phyloP scores from a whole-genome alignment of 352 stramenopile species.

The Phytophthora chlamydospora region DNA sequence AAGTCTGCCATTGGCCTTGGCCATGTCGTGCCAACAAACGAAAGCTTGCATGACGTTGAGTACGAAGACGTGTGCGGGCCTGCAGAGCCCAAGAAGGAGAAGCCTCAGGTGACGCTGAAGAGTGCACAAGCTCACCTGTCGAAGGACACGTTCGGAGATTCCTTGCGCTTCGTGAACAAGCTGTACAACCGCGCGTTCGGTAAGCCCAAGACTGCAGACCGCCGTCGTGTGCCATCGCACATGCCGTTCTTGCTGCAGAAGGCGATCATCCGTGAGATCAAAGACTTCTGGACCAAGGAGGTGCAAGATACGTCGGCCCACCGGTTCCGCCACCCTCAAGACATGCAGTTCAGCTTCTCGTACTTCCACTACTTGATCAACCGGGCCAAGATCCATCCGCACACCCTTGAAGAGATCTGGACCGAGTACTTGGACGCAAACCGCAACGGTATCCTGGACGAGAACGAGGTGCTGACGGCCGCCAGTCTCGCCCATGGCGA shows the following conservation, averaged over 20 bases:
- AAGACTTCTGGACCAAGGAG: constrained; percentile 76
- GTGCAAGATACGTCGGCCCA: constrained; percentile 83
- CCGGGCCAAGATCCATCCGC: constrained; percentile 75
- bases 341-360: constrained; percentile 96
- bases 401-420: constrained; percentile 85
- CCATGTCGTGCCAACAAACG: constrained; percentile 45
- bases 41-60: constrained; percentile 66
- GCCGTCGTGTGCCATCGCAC: constrained; percentile 92
- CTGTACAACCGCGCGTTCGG: constrained; percentile 92
- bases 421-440: constrained; percentile 91
- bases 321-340: constrained; percentile 90
- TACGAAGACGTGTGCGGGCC: constrained; percentile 72
- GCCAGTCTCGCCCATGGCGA: constrained; percentile 83
- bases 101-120: constrained; percentile 25
- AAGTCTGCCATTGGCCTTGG: constrained; percentile 44
- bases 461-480: constrained; percentile 92
- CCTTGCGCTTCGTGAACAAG: constrained; percentile 92
- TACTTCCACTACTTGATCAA: constrained; percentile 96
- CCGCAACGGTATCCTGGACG: constrained; percentile 87
- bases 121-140: constrained; percentile 64
- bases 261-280: constrained; percentile 89
- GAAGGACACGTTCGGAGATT: constrained; percentile 93
- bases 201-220: constrained; percentile 46
- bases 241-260: constrained; percentile 95
- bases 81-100: constrained; percentile 16